Conservation (phyloP, 202 grass and related monocot genomes). For the Hordeum pubiflorum region DNA sequence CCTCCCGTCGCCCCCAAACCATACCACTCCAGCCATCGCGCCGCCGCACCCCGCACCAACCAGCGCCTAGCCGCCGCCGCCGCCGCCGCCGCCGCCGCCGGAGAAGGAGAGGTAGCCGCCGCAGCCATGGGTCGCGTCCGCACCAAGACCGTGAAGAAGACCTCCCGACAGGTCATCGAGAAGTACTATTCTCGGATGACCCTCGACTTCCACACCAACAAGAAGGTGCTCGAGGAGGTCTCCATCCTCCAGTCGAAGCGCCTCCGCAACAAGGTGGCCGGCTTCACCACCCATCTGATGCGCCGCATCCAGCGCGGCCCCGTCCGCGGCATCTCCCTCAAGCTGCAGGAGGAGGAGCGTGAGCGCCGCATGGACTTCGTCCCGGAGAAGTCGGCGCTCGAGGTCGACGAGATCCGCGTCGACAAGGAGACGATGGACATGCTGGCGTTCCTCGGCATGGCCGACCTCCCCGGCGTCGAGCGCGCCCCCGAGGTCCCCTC, state of each 20-base stretch:
- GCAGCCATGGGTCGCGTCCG: conserved; percentile 49
- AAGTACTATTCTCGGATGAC: conserved; percentile 53
- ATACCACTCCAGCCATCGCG: background rate
- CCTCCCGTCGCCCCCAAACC: background rate
- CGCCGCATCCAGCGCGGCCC: conserved; percentile 56
- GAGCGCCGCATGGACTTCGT: conserved; percentile 59
- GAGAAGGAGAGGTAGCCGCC: background rate
- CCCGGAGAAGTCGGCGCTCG: conserved; percentile 40
- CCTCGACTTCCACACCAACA: conserved; percentile 57
- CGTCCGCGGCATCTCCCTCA: conserved; percentile 48
- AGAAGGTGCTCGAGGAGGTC: conserved; percentile 52
- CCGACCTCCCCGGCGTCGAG: conserved; percentile 36
- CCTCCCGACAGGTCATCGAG: conserved; percentile 52
- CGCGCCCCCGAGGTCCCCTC: conserved; percentile 9
- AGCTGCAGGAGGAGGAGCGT: conserved; percentile 57
- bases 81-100: background rate
- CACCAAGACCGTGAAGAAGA: conserved; percentile 58
- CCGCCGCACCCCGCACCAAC: background rate
- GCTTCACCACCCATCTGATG: conserved; percentile 55
- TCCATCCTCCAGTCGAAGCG: conserved; percentile 58
- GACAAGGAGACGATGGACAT: conserved; percentile 56
- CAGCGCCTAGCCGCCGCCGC: background rate
- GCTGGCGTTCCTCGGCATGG: conserved; percentile 42
- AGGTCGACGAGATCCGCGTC: conserved; percentile 37
- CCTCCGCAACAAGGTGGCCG: conserved; percentile 50